These are phyloP conservation scores for Leishmania turanica DNA, from an alignment of 208 protist species.

Conservation along the genomic window DNA sequence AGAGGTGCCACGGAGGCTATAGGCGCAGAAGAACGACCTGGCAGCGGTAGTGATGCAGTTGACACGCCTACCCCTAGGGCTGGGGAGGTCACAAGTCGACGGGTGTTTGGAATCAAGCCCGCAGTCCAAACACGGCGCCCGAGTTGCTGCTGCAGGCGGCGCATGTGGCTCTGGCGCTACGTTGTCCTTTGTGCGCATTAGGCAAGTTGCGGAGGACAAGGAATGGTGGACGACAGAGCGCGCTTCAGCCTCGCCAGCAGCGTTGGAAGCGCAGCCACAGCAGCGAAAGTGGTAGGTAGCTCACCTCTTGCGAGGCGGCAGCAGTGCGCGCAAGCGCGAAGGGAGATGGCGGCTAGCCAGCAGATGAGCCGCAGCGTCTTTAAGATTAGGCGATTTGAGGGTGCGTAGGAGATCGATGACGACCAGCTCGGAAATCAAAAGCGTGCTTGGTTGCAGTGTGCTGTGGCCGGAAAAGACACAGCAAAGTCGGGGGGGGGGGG, in stretches of 20 bases:
- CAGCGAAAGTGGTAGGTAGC: neutral
- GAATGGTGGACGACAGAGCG: neutral
- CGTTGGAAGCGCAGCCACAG: neutral
- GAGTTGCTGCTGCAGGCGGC: conserved; percentile 4
- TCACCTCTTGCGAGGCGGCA: neutral
- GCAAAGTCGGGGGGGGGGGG: neutral
- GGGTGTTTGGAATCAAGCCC: neutral
- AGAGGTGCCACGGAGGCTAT: neutral
- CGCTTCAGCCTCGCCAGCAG: neutral
- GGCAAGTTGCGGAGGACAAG: too few species aligned
- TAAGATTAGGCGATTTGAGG: neutral
- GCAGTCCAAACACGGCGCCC: neutral
- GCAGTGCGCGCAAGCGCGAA: neutral
- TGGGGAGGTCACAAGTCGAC: neutral
- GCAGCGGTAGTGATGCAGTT: neutral
- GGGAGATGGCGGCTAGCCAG: neutral
- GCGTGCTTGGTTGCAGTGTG: neutral
- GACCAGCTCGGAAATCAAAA: neutral
- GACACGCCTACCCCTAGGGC: neutral
- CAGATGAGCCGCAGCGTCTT: neutral
- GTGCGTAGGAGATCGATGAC: neutral
- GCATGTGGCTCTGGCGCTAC: neutral
- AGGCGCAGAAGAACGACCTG: neutral
- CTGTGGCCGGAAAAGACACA: neutral
- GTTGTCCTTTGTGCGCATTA: neutral